phyloP scores from a whole-genome alignment of 768 basidiomycete genomes.

The Auricularia auricula-judae region DNA sequence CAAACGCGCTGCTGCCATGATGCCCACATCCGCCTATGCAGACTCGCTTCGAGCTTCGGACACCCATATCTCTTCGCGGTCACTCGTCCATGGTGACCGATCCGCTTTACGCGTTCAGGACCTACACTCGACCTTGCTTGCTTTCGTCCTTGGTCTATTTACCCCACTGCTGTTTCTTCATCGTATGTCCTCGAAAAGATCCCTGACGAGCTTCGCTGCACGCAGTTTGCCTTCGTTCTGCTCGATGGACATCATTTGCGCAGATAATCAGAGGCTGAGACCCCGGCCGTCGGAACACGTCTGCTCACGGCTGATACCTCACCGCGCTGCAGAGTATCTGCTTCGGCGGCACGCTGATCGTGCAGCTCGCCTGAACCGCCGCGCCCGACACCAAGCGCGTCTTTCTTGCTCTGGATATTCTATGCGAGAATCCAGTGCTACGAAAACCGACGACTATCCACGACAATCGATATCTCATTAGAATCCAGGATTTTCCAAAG shows the following conservation, averaged over 20 bases:
- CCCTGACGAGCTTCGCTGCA: constrained; percentile 1
- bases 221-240: constrained; percentile 19
- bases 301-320: constrained; percentile 18
- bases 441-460: constrained; percentile 23
- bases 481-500: too few relatives aligned
- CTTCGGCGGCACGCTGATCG: constrained; percentile 19
- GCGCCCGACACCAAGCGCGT: constrained; percentile 17
- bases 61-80: too few relatives aligned
- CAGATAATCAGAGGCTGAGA: constrained; percentile 7
- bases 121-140: too few relatives aligned
- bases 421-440: constrained; percentile 14
- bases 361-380: constrained; percentile 23
- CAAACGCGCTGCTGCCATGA: too few relatives aligned
- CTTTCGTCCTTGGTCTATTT: too few relatives aligned
- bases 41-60: too few relatives aligned
- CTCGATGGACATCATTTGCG: constrained; percentile 25
- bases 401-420: constrained; percentile 19
- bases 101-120: too few relatives aligned
- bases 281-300: constrained; percentile 11
- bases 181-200: constrained; percentile 20
- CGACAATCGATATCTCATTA: constrained; percentile 1
- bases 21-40: too few relatives aligned
- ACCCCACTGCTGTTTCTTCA: constrained; percentile 8
- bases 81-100: too few relatives aligned
- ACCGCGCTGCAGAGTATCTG: constrained; percentile 16